Percentiles rank a stretch among this genome's conserved stretches.
Conservation (phyloP, 495 filamentous ascomycete genomes). For the Beverwykella pulmonaria region DNA sequence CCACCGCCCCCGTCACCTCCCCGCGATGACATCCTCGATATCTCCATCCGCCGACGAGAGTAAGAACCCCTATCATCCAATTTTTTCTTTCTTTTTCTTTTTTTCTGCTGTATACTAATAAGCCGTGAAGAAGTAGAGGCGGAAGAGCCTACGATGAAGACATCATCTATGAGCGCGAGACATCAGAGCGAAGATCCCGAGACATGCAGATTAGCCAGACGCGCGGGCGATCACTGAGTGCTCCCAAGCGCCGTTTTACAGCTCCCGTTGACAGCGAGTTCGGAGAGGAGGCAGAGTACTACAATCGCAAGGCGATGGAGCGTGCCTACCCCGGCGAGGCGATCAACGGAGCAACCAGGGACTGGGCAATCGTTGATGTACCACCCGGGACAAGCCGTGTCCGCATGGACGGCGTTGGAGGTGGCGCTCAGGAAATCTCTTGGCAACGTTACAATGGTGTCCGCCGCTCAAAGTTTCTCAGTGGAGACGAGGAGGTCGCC, state of each 20-base stretch:
- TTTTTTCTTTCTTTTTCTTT: too few species aligned
- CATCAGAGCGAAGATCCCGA: constrained; percentile 44
- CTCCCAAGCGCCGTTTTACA: constrained; percentile 34
- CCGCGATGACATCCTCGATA: constrained; percentile 48
- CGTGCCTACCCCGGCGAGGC: constrained; percentile 68
- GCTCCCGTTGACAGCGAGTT: constrained; percentile 50
- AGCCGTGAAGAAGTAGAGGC: constrained; percentile 34
- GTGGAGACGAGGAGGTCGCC: constrained; percentile 50
- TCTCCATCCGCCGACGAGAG: constrained; percentile 56
- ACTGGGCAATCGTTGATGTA: constrained; percentile 79
- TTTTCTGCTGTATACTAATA: constrained; percentile 7
- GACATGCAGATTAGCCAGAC: constrained; percentile 31
- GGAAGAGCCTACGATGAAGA: constrained; percentile 55
- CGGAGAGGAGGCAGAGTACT: constrained; percentile 66
- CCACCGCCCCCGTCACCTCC: constrained; percentile 49
- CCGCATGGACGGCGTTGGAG: constrained; percentile 71
- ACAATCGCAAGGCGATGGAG: constrained; percentile 61
- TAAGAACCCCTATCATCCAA: too few species aligned
- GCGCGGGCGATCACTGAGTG: constrained; percentile 42
- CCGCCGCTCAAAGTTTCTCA: constrained; percentile 67
- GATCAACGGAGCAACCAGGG: constrained; percentile 65
- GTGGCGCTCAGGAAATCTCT: constrained; percentile 66
- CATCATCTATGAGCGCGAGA: constrained; percentile 61
- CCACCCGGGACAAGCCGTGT: constrained; percentile 77
- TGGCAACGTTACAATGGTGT: constrained; percentile 80